Evolutionary conservation across 768 basidiomycete species (phyloP), one percentile per base, ranked within the genome.

Genomic region (Phaffia tasmanica): DNA sequence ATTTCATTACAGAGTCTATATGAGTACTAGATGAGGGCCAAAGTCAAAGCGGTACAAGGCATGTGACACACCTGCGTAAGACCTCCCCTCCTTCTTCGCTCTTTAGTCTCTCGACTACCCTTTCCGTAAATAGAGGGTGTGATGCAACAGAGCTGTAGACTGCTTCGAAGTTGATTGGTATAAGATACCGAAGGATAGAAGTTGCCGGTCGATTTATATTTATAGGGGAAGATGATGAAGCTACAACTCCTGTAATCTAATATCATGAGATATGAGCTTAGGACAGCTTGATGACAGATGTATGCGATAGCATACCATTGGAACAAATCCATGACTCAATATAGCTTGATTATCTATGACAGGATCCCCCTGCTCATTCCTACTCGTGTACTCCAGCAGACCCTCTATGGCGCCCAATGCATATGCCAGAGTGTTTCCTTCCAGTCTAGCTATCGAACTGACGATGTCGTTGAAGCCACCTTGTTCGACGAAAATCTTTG

Each of bases 181-280:
- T 42, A 42, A 42, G 35, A 42, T 42, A 57, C 77, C 89, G 89
- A 69, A 93, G 80, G 64, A 94, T 92, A 46, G 87, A 85, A 53
- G 88, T 91, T 1, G 90, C 91, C 46, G 91, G 92, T 6, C 90
- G 85, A 72, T 88, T 89, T 67, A 93, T 88, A 69, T 95, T 95
- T 79, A 93, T 85, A 21, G 85, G 81, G 15, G 86, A 87, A 49
- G 82, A 80, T 0, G 86, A 79, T 0, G 88, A 87, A 0, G 88
- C 80, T 70, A 88, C 86, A 57, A 49, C 59, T 72, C 85, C 83
- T 19, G 89, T 88, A 60, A 91, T 82, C 74, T 83, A 49, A 35
- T 64, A 56, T 61, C n/a, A 48, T 15, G 30, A 60, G 21, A 23
- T n/a, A 47, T 47, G 35, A 46, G 47, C 1, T 23, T 42, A 4